Evolutionary conservation across 257 asterid species (phyloP).

Genomic region (Solanum clarkiae): DNA sequence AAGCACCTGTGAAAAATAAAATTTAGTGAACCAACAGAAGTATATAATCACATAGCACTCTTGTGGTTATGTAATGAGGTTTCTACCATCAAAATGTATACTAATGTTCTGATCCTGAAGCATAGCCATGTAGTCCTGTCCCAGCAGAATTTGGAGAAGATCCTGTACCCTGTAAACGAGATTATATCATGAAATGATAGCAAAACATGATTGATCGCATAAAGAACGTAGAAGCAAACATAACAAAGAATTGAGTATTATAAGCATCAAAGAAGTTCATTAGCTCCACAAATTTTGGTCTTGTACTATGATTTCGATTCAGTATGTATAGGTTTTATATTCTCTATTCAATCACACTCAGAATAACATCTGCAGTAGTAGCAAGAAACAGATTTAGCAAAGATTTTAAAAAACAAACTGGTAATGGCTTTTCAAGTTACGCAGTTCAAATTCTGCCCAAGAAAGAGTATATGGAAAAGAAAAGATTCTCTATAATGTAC

Average conservation of each 20-base stretch:
- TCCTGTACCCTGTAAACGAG: neutral
- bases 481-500: neutral
- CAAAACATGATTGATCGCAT: neutral
- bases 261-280: neutral
- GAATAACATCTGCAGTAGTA: neutral
- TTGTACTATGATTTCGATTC: neutral
- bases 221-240: neutral
- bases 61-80: neutral
- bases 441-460: neutral
- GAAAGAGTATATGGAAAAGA: neutral
- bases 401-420: neutral
- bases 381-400: neutral
- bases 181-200: neutral
- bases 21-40: neutral
- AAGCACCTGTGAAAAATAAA: conserved; percentile 13
- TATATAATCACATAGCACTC: neutral
- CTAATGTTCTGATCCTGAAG: conserved; percentile 69
- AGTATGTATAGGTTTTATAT: neutral
- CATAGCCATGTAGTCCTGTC: conserved; percentile 39
- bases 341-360: neutral
- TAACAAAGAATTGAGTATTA: neutral
- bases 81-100: conserved; percentile 48
- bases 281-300: neutral
- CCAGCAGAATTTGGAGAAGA: neutral
- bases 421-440: neutral